Evolutionary conservation across 108 stramenopile species (phyloP).

Genomic region (Nannochloropsis gaditana): DNA sequence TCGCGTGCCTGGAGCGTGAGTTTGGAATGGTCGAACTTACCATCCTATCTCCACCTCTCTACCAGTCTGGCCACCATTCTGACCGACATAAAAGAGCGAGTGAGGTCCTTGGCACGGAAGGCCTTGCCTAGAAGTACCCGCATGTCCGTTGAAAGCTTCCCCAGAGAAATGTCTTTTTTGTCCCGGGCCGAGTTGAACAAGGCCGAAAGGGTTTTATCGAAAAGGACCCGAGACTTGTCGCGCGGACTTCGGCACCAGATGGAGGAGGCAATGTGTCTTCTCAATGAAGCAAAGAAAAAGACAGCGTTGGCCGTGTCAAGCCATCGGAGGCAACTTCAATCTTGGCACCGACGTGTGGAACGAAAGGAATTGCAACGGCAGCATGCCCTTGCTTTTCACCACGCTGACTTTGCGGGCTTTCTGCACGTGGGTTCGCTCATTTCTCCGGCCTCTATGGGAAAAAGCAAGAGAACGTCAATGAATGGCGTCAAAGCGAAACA

Average conservation of each 20-base stretch:
- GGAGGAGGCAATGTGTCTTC: background rate
- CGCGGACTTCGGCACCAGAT: background rate
- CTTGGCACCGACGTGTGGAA: background rate
- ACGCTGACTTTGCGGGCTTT: background rate
- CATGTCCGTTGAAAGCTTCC: background rate
- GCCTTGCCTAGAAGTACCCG: background rate
- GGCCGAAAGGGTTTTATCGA: background rate
- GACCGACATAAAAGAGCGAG: background rate
- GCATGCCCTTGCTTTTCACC: background rate
- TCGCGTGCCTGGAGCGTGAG: too few species aligned
- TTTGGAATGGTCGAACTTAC: too few species aligned
- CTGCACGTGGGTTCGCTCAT: background rate
- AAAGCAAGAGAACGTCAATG: constrained; percentile 1
- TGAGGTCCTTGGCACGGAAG: background rate
- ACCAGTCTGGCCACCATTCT: background rate
- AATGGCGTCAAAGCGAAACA: background rate
- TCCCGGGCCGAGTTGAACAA: background rate
- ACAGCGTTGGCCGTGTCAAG: background rate
- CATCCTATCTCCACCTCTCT: background rate
- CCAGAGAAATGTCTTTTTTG: background rate
- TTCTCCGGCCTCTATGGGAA: background rate
- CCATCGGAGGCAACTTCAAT: background rate
- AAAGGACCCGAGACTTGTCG: background rate
- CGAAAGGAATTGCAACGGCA: background rate
- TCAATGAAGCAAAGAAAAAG: background rate